Conservation (phyloP, 2,329 filamentous ascomycete species). For the Cladosporium cucumerinum region DNA sequence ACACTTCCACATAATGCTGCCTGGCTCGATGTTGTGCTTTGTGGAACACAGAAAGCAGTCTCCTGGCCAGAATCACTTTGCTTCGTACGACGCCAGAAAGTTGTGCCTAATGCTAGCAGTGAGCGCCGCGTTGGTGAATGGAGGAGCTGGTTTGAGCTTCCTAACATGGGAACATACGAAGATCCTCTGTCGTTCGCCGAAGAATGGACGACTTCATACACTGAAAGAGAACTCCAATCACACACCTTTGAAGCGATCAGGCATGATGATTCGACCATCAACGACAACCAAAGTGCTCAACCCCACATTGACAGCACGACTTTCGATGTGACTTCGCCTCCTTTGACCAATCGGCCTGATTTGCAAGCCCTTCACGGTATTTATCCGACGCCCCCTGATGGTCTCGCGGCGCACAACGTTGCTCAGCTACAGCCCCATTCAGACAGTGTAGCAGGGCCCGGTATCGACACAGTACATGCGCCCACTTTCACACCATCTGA, state of each 20-base stretch:
- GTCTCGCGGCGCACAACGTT: slow-evolving; percentile 28
- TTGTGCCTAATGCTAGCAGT: no score
- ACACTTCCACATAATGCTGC: not conserved
- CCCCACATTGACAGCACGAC: slow-evolving; percentile 1
- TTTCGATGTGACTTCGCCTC: slow-evolving; percentile 24
- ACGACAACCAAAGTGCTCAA: not conserved
- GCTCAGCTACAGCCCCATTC: slow-evolving; percentile 16
- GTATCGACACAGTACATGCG: not conserved
- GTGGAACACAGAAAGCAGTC: slow-evolving; percentile 12
- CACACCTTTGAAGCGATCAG: not conserved
- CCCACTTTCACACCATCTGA: slow-evolving; percentile 1
- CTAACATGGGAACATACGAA: slow-evolving; percentile 29
- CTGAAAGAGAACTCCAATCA: slow-evolving; percentile 25
- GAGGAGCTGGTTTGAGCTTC: slow-evolving; percentile 25
- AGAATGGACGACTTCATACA: slow-evolving; percentile 27
- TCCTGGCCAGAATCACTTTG: slow-evolving; percentile 28
- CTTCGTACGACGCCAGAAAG: slow-evolving; percentile 13
- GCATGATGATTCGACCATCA: not conserved
- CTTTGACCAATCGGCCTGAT: slow-evolving; percentile 39
- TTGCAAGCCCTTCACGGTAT: slow-evolving; percentile 51
- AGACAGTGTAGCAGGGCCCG: not conserved
- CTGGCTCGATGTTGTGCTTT: slow-evolving; percentile 10
- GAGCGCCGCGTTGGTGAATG: slow-evolving; percentile 17
- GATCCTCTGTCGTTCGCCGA: slow-evolving; percentile 27
- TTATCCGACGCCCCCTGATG: slow-evolving; percentile 71